A percentile compares a stretch with the other conserved stretches of the same genome.
These are phyloP conservation scores for Mortierella sp. DNA, from an alignment of 371 early-diverging fungal species.

Conservation along the genomic window DNA sequence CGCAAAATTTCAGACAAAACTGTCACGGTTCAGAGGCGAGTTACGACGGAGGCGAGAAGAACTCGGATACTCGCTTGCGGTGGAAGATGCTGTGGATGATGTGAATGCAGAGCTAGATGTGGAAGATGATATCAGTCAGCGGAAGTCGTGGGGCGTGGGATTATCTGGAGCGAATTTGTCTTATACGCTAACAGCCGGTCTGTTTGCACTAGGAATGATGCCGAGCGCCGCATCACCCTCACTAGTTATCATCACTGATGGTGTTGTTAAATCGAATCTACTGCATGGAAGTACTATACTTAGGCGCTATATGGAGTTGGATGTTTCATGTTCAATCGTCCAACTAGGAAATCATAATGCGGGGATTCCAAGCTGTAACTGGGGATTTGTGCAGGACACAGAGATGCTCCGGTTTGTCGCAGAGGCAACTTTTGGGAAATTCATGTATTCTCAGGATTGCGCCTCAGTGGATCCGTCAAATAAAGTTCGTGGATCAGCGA, in stretches of 20 bases:
- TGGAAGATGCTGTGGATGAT: conserved; percentile 59
- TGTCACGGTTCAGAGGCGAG: conserved; percentile 68
- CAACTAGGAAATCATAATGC: conserved; percentile 87
- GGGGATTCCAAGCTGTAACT: conserved; percentile 81
- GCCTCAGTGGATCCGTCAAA: conserved; percentile 10
- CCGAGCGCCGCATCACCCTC: conserved; percentile 76
- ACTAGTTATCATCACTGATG: conserved; percentile 86
- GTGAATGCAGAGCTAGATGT: conserved; percentile 50
- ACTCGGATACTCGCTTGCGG: conserved; percentile 66
- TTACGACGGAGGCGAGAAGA: conserved; percentile 57
- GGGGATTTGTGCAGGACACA: conserved; percentile 91
- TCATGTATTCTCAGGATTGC: conserved; percentile 83
- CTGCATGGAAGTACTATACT: conserved; percentile 59
- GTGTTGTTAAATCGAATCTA: conserved; percentile 79
- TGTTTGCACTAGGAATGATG: conserved; percentile 77
- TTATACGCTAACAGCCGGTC: conserved; percentile 75
- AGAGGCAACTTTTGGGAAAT: conserved; percentile 81
- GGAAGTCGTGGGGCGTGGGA: conserved; percentile 73
- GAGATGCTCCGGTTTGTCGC: conserved; percentile 88
- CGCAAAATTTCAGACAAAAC: conserved; percentile 68
- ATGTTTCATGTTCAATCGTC: conserved; percentile 80
- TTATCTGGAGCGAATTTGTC: conserved; percentile 69
- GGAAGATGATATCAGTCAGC: conserved; percentile 48
- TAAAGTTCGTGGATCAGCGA: conserved; percentile 3
- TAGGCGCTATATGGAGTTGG: conserved; percentile 68